Evolutionary conservation across 2,329 filamentous ascomycete genomes (phyloP).

Genomic region (Aspergillus sp.): DNA sequence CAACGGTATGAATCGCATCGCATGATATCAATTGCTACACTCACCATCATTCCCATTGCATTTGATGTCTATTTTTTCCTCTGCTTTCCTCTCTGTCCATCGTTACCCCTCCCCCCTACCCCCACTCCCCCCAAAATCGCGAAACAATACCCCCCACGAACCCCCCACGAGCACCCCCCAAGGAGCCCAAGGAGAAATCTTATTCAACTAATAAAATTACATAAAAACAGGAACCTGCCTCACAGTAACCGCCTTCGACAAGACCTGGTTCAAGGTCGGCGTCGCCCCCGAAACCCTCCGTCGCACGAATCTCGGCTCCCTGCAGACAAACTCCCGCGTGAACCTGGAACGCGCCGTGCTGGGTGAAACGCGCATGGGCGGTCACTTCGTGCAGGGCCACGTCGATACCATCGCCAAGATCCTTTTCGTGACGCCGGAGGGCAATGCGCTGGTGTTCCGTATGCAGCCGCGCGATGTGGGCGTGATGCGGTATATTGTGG

Average conservation of each 20-base stretch:
- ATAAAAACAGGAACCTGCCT: slow-evolving; percentile 69
- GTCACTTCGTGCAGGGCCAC: slow-evolving; percentile 97
- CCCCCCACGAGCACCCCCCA: too few species aligned
- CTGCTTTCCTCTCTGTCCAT: neutral
- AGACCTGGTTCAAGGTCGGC: slow-evolving; percentile 78
- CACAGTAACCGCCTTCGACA: slow-evolving; percentile 75
- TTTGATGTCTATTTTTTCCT: neutral
- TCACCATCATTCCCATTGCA: too few species aligned
- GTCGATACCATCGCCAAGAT: slow-evolving; percentile 88
- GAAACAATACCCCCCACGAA: neutral
- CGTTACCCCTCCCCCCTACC: neutral
- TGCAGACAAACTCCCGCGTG: slow-evolving; percentile 67
- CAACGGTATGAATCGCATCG: slow-evolving; percentile 63
- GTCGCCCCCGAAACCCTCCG: slow-evolving; percentile 94
- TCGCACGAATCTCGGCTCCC: slow-evolving; percentile 84
- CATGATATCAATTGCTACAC: too few species aligned
- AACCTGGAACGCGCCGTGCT: slow-evolving; percentile 95
- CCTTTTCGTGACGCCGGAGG: slow-evolving; percentile 71
- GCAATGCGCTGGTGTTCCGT: slow-evolving; percentile 86
- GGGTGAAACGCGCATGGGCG: slow-evolving; percentile 91
- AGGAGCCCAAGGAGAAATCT: too few species aligned
- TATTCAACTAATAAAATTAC: neutral
- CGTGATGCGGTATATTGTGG: slow-evolving; percentile 84
- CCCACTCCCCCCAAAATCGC: neutral
- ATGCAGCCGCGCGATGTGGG: slow-evolving; percentile 69